Percentiles rank a stretch among this genome's conserved stretches.
Evolutionary conservation across 495 filamentous ascomycete genomes (phyloP).

Genomic region (Xylaria cubensis): DNA sequence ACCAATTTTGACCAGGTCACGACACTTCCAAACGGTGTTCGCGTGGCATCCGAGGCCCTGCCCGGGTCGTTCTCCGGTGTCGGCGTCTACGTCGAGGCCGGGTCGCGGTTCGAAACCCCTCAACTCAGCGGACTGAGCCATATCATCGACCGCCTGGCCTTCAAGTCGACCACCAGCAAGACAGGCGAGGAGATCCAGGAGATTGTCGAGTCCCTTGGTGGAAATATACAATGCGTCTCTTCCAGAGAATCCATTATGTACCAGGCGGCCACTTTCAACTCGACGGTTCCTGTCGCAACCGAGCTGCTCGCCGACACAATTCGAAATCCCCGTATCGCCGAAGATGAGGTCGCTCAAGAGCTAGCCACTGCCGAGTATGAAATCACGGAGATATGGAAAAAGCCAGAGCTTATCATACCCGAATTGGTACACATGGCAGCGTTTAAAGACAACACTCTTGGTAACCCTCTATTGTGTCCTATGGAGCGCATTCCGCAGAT

Average conservation of each 20-base stretch:
- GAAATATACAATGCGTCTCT: conserved; percentile 95
- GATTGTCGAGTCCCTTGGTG: conserved; percentile 81
- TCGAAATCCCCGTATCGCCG: conserved; percentile 84
- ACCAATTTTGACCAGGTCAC: conserved; percentile 88
- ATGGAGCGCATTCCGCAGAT: conserved; percentile 81
- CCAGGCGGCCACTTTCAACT: conserved; percentile 97
- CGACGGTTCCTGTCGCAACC: conserved; percentile 80
- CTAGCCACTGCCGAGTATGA: conserved; percentile 92
- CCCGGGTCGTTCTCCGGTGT: conserved; percentile 95
- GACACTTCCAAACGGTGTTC: conserved; percentile 88
- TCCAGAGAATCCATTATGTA: conserved; percentile 98
- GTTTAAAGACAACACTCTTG: conserved; percentile 93
- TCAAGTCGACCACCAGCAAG: conserved; percentile 84
- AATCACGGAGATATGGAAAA: conserved; percentile 97
- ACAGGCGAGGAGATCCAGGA: conserved; percentile 87
- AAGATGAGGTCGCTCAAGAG: conserved; percentile 86
- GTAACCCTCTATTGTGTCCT: conserved; percentile 91
- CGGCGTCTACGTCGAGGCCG: conserved; percentile 95
- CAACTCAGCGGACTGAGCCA: conserved; percentile 90
- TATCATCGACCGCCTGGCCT: conserved; percentile 93
- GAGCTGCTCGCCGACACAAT: conserved; percentile 94
- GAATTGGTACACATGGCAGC: conserved; percentile 95
- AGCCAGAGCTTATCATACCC: conserved; percentile 93
- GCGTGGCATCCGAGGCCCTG: conserved; percentile 93
- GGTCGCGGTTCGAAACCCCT: conserved; percentile 91